Conservation (phyloP, 2,329 filamentous ascomycete genomes). For the Diaporthe helianthi region DNA sequence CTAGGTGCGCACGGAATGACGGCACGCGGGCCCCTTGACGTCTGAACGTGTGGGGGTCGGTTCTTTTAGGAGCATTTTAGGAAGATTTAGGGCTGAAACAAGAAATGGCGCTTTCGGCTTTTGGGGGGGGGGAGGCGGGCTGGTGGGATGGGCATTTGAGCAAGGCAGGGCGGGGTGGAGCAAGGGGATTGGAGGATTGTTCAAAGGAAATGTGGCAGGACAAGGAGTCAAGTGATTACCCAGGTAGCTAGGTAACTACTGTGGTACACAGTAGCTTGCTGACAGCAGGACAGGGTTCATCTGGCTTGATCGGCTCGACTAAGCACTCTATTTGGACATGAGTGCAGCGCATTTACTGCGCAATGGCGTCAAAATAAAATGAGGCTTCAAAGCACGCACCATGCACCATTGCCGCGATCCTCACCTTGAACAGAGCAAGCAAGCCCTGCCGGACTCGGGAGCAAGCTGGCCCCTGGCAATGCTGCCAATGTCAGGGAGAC, state of each 20-base stretch:
- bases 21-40: conserved; percentile 22
- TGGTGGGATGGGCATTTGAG: neutral
- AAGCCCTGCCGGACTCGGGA: neutral
- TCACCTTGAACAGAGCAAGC: neutral
- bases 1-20: conserved; percentile 15
- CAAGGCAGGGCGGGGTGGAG: conserved; percentile 5
- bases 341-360: conserved; percentile 16
- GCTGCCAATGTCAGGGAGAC: neutral
- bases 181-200: neutral
- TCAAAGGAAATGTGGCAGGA: neutral
- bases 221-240: neutral
- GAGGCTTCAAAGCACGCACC: conserved; percentile 12
- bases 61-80: conserved; percentile 9
- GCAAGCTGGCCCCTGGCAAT: neutral
- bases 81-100: conserved; percentile 28
- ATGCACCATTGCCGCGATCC: neutral
- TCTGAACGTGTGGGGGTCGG: conserved; percentile 16
- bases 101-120: neutral
- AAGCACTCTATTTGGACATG: conserved; percentile 29
- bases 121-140: neutral
- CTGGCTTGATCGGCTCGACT: conserved; percentile 20
- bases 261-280: neutral
- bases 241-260: neutral
- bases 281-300: conserved; percentile 8
- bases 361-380: conserved; percentile 27